A percentile compares a stretch with the other conserved stretches of the same genome.
Evolutionary conservation across 768 basidiomycete species (phyloP).

Genomic region (Hygrophoropsis aurantiaca): DNA sequence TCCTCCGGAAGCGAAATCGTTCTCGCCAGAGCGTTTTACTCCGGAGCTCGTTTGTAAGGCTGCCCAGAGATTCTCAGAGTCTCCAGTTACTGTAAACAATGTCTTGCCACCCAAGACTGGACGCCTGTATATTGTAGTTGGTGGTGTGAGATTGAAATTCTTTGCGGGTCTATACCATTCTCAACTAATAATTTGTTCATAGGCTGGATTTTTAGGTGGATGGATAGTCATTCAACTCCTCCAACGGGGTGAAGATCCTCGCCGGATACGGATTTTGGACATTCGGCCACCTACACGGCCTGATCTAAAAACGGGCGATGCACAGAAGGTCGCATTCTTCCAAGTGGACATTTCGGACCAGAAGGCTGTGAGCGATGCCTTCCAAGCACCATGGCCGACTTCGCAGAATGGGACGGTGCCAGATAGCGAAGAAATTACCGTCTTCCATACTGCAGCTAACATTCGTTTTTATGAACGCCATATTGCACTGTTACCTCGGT

Average conservation of each 20-base stretch:
- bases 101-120: slow-evolving; percentile 69
- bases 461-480: slow-evolving; percentile 78
- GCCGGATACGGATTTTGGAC: slow-evolving; percentile 65
- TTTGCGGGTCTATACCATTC: neutral
- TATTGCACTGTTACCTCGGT: slow-evolving; percentile 47
- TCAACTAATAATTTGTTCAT: slow-evolving; percentile 1
- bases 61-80: slow-evolving; percentile 35
- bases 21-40: slow-evolving; percentile 55
- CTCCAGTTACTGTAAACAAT: slow-evolving; percentile 36
- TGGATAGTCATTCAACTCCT: slow-evolving; percentile 74
- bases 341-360: slow-evolving; percentile 58
- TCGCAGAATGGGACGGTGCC: slow-evolving; percentile 18
- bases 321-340: slow-evolving; percentile 53
- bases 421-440: slow-evolving; percentile 46
- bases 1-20: slow-evolving; percentile 44
- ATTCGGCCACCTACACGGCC: slow-evolving; percentile 57
- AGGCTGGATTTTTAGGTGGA: slow-evolving; percentile 77
- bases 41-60: slow-evolving; percentile 40
- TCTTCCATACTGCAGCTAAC: slow-evolving; percentile 77
- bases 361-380: slow-evolving; percentile 55
- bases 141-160: slow-evolving; percentile 50
- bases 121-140: slow-evolving; percentile 72
- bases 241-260: slow-evolving; percentile 69
- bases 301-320: slow-evolving; percentile 55
- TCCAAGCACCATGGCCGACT: slow-evolving; percentile 61